Evolutionary conservation across 805 yeast species (phyloP).

Genomic region (Candida coquimbonensis): DNA sequence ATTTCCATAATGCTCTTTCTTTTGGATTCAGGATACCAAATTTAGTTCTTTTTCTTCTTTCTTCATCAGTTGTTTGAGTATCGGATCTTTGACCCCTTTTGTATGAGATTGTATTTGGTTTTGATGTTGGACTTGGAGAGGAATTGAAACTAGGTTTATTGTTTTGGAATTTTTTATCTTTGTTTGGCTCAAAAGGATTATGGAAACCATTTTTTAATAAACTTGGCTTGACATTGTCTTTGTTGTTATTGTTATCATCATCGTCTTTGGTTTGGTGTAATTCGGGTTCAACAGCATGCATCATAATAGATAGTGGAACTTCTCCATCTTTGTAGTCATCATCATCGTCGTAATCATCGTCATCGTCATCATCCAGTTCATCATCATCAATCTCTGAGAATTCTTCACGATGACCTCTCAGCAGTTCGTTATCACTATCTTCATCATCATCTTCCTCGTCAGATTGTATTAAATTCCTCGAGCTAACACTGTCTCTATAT

Average conservation of each 20-base stretch:
- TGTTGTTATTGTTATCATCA: no score
- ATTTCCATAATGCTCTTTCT: conserved; percentile 85
- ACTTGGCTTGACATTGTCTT: no score
- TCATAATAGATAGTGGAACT: conserved; percentile 13
- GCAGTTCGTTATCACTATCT: conserved; percentile 5
- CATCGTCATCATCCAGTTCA: conserved; percentile 18
- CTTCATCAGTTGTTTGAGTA: conserved; percentile 10
- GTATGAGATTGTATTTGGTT: background rate
- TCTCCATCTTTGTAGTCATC: conserved; percentile 20
- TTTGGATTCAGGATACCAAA: conserved; percentile 45
- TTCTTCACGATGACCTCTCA: background rate
- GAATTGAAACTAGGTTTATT: background rate
- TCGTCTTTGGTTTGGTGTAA: background rate
- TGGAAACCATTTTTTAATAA: background rate
- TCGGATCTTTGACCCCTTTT: background rate
- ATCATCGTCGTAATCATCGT: conserved; percentile 9
- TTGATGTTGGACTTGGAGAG: background rate
- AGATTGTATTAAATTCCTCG: conserved; percentile 14
- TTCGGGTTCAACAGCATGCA: conserved; percentile 6
- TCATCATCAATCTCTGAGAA: conserved; percentile 16
- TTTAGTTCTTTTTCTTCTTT: conserved; percentile 20
- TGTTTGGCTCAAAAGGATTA: background rate
- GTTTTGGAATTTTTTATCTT: background rate
- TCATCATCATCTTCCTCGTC: conserved; percentile 14
- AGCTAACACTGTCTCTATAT: background rate